phyloP scores from a whole-genome alignment of 176 grass and related monocot species.

The Carex scoparia region DNA sequence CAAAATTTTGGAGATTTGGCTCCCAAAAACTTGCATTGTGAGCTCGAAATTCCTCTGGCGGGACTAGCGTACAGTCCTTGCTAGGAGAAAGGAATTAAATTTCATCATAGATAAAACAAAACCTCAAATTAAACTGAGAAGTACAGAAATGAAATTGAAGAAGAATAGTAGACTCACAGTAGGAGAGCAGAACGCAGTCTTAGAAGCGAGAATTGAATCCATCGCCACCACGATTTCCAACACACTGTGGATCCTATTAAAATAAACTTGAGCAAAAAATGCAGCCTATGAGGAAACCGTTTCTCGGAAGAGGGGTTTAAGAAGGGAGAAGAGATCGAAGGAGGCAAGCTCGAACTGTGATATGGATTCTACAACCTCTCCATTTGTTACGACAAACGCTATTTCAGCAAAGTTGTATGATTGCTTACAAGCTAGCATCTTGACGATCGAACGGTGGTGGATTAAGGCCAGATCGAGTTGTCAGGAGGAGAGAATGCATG shows the following conservation, averaged over 20 bases:
- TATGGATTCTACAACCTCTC: conserved; percentile 9
- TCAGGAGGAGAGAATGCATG: neutral
- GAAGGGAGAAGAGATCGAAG: conserved; percentile 18
- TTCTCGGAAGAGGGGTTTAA: neutral
- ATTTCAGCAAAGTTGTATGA: neutral
- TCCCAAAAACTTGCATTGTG: conserved; percentile 37
- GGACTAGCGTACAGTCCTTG: conserved; percentile 27
- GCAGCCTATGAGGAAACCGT: neutral
- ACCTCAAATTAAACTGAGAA: neutral
- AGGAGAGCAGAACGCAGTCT: conserved; percentile 22
- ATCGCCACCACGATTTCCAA: conserved; percentile 15
- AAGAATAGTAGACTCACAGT: neutral
- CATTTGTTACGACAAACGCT: neutral
- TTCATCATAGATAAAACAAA: neutral
- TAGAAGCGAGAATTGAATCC: conserved; percentile 33
- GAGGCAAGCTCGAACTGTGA: conserved; percentile 7
- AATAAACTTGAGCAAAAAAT: neutral
- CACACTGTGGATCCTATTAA: neutral
- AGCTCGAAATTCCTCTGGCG: conserved; percentile 31
- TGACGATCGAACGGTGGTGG: neutral
- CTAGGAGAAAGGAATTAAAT: neutral
- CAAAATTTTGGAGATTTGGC: conserved; percentile 25
- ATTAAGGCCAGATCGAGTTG: neutral
- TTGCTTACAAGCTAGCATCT: neutral
- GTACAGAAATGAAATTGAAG: neutral